A percentile compares a stretch with the other conserved stretches of the same genome.
Conservation (phyloP, 2,329 filamentous ascomycete species). For the Monilinia laxa region DNA sequence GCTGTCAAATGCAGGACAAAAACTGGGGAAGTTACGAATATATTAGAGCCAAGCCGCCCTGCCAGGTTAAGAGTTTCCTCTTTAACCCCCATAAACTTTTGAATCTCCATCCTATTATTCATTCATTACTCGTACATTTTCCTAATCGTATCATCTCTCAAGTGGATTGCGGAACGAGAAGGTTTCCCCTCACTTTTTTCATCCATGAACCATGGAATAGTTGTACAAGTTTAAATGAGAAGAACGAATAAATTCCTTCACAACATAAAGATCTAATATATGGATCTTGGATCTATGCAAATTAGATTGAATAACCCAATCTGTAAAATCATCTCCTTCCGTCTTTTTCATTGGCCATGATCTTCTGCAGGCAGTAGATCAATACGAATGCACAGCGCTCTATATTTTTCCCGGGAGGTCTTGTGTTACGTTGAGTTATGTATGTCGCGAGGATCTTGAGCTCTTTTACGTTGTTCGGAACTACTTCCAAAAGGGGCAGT, state of each 20-base stretch:
- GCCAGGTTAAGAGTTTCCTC: neutral
- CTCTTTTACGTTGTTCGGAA: too few species aligned
- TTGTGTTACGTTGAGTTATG: neutral
- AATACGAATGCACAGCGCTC: neutral
- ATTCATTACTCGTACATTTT: neutral
- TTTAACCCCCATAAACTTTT: too few species aligned
- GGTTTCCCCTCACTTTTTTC: slow-evolving; percentile 5
- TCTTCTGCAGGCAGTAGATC: neutral
- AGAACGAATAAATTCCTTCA: neutral
- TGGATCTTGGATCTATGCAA: neutral
- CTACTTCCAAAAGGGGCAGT: too few species aligned
- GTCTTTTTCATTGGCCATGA: neutral
- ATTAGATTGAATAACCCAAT: neutral
- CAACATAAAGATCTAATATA: neutral
- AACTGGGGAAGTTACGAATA: neutral
- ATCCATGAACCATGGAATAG: slow-evolving; percentile 11
- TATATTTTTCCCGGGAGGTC: neutral
- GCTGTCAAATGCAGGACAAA: slow-evolving; percentile 7
- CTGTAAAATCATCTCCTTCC: neutral
- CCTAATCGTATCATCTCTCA: neutral
- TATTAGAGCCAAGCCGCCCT: neutral
- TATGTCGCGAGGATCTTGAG: neutral
- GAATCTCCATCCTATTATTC: neutral
- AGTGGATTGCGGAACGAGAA: neutral
- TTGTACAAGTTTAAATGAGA: neutral